Base-by-base conservation (phyloP, 371 early-diverging fungal genomes). In the Actinomortierella ambigua region DNA sequence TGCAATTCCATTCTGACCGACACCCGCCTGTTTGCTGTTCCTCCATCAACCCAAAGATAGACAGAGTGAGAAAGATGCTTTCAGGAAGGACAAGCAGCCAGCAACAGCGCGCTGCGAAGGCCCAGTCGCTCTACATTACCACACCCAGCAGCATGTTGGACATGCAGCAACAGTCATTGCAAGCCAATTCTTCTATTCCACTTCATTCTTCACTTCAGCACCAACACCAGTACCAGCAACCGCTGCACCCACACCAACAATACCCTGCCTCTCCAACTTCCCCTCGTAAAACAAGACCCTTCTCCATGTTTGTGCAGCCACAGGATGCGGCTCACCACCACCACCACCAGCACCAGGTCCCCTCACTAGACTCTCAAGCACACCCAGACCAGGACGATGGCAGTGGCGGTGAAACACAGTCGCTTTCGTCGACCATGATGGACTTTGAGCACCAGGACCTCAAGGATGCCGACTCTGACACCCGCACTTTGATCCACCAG, bases 51-150 rank as follows among this genome's bases (percentile, higher is more conserved):
- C 34, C 34, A 34, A 34, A 11, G 34, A 34, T 34, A 34, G 34
- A 4, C 4, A 34, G 11, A 34, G 11, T 11, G 17, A 48, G 34
- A 20, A 42, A 15, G 9, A 65, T 70, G 70, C 65, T 70, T 48
- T 57, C 65, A 18, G 70, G 70, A 61, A 57, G 56, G 62, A 48
- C 48, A 55, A 66, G 65, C 26, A 65, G 54, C 62, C 65, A 65
- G 23, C 65, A 71, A 39, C 57, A 62, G 53, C 53, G 71, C 23
- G 71, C 71, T 18, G 65, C 59, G 46, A 71, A 71, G 66, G 54
- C 71, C 15, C 71, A 71, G 56, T 71, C 71, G 42, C 71, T 71
- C 59, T 71, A 71, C 39, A 59, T 65, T 44, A 55, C 71, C 15
- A 71, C 71, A 1, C 71, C 22, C 55, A 55, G 43, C 29, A 52